Base-by-base conservation (phyloP, 2,329 filamentous ascomycete species). In the Drechslerella dactyloides region DNA sequence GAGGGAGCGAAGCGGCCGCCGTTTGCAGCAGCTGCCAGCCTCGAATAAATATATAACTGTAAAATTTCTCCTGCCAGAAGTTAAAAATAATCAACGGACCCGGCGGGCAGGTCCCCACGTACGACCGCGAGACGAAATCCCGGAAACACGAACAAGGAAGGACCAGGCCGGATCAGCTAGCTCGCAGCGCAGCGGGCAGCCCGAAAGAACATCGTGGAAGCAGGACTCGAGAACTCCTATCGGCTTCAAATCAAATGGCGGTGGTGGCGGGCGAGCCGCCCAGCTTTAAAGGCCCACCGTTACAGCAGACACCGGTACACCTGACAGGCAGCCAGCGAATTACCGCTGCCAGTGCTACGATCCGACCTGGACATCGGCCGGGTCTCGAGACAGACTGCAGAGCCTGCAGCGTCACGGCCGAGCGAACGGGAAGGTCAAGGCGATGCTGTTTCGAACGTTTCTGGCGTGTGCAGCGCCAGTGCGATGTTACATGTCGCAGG, bases 21-120 rank as follows among this genome's bases (percentile, higher is more conserved):
- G 37, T 42, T 42, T 42, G 37, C 37, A 42, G 37, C 37, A 42
- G 37, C 37, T 42, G 37, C 37, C 37, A 42, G 37, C 37, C 37
- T 42, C 37, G 15, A 42, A 42, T 42, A 33, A 4, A 4, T 4
- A 33, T 33, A 33, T 33, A 33, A 33, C 27, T 4, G 27, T 4
- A 33, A 42, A 17, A 42, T 8, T 8, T 33, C 27, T 4, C 3
- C 11, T 6, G 37, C 6, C 11, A 42, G n/a, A 42, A 13, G 5
- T 42, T 42, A 42, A 42, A 42, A 42, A 42, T 42, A 42, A 15
- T 42, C n/a, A 42, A 42, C 5, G 2, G n/a, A 42, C 5, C 11
- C n/a, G n/a, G 37, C 11, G 15, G 37, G 37, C n/a, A 13, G 11
- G n/a, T 15, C 13, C n/a, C 37, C 33, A 37, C 33, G 33, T 7